phyloP scores from a whole-genome alignment of 768 basidiomycete genomes.

The Termitomyces titanicus region DNA sequence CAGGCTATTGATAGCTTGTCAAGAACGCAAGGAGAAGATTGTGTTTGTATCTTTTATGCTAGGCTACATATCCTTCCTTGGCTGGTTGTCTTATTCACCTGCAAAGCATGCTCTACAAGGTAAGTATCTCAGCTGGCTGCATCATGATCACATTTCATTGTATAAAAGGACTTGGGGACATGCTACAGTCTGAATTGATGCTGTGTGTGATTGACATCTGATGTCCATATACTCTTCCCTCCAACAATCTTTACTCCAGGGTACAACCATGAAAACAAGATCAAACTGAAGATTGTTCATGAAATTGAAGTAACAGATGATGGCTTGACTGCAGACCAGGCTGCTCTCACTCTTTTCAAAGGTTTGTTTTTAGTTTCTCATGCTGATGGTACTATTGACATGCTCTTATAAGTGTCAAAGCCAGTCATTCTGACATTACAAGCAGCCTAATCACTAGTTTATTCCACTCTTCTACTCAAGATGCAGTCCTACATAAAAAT shows the following conservation, averaged over 20 bases:
- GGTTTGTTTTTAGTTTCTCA: constrained; percentile 32
- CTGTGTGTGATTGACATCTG: constrained; percentile 77
- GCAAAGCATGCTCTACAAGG: constrained; percentile 86
- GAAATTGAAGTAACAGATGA: constrained; percentile 76
- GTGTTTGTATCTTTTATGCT: constrained; percentile 76
- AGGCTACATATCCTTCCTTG: constrained; percentile 72
- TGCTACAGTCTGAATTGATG: constrained; percentile 73
- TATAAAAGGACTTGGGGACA: constrained; percentile 82
- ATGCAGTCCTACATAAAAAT: constrained; percentile 57
- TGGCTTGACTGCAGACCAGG: constrained; percentile 58
- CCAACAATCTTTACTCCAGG: constrained; percentile 79
- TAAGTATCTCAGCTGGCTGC: constrained; percentile 26
- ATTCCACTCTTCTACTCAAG: constrained; percentile 67
- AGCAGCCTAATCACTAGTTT: constrained; percentile 64
- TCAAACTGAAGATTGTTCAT: constrained; percentile 70
- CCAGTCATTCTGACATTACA: constrained; percentile 71
- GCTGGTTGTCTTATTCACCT: constrained; percentile 78
- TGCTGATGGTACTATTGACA: neutral
- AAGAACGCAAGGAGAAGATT: constrained; percentile 62
- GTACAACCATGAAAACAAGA: constrained; percentile 67
- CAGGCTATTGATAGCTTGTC: constrained; percentile 66
- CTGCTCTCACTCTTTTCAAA: constrained; percentile 54
- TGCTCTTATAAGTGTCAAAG: constrained; percentile 51
- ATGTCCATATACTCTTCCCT: constrained; percentile 80
- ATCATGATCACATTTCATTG: neutral